These are phyloP conservation scores for Auxenochlorella pyrenoidosa DNA, from an alignment of 139 green algal species.

Conservation along the genomic window DNA sequence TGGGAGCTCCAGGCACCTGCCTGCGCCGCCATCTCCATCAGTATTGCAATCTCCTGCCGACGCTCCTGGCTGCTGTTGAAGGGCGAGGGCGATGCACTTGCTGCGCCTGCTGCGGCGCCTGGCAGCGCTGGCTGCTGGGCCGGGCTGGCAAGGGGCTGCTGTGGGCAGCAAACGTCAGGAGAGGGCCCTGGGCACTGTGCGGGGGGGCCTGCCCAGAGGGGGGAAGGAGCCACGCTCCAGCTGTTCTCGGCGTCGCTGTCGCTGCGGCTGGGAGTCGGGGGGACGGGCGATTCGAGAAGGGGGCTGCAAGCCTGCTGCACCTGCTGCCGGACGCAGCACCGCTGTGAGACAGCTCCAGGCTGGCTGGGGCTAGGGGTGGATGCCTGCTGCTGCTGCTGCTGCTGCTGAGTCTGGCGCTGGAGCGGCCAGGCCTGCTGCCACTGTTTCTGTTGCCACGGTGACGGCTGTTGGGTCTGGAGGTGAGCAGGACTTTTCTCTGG, in stretches of 20 bases:
- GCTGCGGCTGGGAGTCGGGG: background rate
- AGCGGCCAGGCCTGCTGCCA: background rate
- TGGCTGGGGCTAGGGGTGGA: background rate
- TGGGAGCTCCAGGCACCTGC: conserved; percentile 1
- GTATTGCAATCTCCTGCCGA: conserved; percentile 8
- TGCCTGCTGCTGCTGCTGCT: background rate
- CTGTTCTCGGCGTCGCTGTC: background rate
- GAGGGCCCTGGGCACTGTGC: too few species aligned
- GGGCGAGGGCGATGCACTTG: background rate
- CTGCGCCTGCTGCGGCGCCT: background rate
- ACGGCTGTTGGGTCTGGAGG: background rate
- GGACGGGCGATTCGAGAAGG: background rate
- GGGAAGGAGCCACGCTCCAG: background rate
- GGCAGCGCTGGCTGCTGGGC: background rate
- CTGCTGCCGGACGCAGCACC: conserved; percentile 1
- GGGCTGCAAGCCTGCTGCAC: background rate
- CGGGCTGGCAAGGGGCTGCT: background rate
- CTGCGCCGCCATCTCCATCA: conserved; percentile 7
- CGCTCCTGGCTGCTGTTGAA: conserved; percentile 30
- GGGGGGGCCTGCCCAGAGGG: background rate
- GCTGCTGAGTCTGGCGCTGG: background rate
- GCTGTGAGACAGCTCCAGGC: background rate
- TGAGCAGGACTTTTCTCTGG: background rate
- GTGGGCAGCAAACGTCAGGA: background rate
- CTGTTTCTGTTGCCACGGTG: background rate